Conservation (phyloP, 805 yeast genomes). For the Danielozyma ontarioensis region DNA sequence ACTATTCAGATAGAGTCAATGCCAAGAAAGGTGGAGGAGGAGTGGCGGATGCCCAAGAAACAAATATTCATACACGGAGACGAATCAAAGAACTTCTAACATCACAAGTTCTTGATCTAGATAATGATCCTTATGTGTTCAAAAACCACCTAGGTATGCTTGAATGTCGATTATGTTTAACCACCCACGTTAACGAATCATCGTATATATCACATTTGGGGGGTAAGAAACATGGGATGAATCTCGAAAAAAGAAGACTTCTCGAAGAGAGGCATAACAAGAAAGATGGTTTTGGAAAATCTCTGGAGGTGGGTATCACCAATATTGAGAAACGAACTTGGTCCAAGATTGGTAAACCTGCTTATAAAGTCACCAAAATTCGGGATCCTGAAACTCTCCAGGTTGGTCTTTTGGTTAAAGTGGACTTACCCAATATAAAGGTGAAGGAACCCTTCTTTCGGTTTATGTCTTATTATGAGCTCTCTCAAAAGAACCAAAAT, state of each 20-base stretch:
- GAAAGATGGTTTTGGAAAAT: conserved; percentile 12
- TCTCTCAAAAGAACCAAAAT: conserved; percentile 34
- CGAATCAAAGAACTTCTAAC: conserved; percentile 61
- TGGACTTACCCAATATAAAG: conserved; percentile 49
- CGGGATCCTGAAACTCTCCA: conserved; percentile 54
- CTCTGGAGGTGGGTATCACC: conserved; percentile 23
- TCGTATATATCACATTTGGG: conserved; percentile 80
- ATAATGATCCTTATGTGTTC: conserved; percentile 77
- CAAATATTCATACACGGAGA: conserved; percentile 62
- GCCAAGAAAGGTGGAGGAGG: conserved; percentile 92
- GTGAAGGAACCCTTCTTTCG: conserved; percentile 60
- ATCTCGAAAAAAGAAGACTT: conserved; percentile 54
- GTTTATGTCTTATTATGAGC: conserved; percentile 76
- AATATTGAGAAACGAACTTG: conserved; percentile 43
- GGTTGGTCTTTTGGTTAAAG: conserved; percentile 61
- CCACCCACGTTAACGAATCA: conserved; percentile 75
- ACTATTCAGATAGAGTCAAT: conserved; percentile 84
- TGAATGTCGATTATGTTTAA: conserved; percentile 81
- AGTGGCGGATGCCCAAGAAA: conserved; percentile 67
- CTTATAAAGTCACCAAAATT: conserved; percentile 61
- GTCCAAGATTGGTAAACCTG: conserved; percentile 69
- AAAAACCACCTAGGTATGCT: conserved; percentile 77
- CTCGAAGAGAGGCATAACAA: conserved; percentile 29
- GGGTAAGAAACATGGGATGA: conserved; percentile 77
- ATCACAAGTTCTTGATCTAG: conserved; percentile 45